phyloP scores from a whole-genome alignment of 192 early-diverging fungal genomes.

The Borealophlyctis nickersoniae region DNA sequence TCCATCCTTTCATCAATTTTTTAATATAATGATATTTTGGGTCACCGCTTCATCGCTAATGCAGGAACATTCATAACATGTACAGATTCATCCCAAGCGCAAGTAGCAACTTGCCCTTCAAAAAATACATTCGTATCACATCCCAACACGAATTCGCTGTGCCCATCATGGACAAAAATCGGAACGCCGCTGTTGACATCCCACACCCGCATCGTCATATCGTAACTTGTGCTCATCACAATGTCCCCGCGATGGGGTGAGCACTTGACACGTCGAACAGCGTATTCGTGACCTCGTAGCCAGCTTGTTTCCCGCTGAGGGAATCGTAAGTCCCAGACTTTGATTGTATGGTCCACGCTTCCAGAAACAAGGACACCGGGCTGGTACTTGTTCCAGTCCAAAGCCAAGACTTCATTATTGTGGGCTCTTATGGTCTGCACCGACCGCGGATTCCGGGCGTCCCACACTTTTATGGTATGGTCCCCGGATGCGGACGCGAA shows the following conservation, averaged over 20 bases:
- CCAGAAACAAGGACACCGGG: slow-evolving; percentile 81
- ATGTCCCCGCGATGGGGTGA: slow-evolving; percentile 83
- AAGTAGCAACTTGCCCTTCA: slow-evolving; percentile 85
- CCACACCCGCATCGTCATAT: slow-evolving; percentile 97
- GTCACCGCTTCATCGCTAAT: slow-evolving; percentile 11
- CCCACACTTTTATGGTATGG: slow-evolving; percentile 89
- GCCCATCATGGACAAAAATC: slow-evolving; percentile 73
- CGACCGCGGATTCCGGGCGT: slow-evolving; percentile 63
- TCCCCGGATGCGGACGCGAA: slow-evolving; percentile 93
- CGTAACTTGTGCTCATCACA: slow-evolving; percentile 83
- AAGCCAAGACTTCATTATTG: slow-evolving; percentile 77
- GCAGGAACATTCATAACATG: slow-evolving; percentile 28
- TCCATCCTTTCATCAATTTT: too few relatives aligned
- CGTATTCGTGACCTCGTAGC: slow-evolving; percentile 87
- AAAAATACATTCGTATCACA: slow-evolving; percentile 89
- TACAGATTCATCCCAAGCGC: slow-evolving; percentile 93
- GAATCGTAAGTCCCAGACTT: slow-evolving; percentile 88
- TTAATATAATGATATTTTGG: too few relatives aligned
- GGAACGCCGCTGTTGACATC: slow-evolving; percentile 56
- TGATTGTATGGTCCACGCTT: slow-evolving; percentile 82
- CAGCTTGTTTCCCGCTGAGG: slow-evolving; percentile 68
- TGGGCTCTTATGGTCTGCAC: slow-evolving; percentile 63
- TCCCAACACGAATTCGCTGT: slow-evolving; percentile 96
- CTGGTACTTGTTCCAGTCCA: slow-evolving; percentile 98
- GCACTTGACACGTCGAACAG: slow-evolving; percentile 87